Conservation (phyloP, 257 asterid species). For the Solanum virginianum region DNA sequence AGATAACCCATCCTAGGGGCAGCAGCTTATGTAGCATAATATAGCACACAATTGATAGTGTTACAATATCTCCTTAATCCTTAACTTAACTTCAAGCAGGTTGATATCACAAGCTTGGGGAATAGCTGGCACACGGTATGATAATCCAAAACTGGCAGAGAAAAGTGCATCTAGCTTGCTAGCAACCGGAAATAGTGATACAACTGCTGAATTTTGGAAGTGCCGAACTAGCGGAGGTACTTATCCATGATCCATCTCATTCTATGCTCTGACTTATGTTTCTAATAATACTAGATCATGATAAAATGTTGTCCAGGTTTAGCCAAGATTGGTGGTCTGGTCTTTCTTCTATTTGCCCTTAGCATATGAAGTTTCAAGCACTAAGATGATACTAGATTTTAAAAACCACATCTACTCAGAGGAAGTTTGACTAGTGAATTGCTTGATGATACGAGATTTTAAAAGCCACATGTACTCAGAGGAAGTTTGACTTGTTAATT, state of each 20-base stretch:
- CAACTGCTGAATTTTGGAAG: slow-evolving; percentile 51
- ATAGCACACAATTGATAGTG: neutral
- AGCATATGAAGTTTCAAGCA: neutral
- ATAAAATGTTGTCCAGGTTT: neutral
- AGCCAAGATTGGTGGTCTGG: neutral
- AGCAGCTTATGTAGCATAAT: neutral
- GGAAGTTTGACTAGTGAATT: neutral
- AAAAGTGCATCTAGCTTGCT: slow-evolving; percentile 52
- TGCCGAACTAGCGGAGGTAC: slow-evolving; percentile 75
- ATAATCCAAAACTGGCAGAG: slow-evolving; percentile 48
- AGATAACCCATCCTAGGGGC: neutral
- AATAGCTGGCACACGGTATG: slow-evolving; percentile 63
- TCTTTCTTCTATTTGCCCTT: neutral
- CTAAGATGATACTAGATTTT: neutral
- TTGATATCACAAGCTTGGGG: slow-evolving; percentile 77
- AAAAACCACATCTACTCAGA: neutral
- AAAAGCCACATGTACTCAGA: neutral
- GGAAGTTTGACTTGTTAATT: neutral
- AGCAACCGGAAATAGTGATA: slow-evolving; percentile 21
- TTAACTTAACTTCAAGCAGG: slow-evolving; percentile 18
- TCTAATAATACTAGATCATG: neutral
- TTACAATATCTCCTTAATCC: neutral
- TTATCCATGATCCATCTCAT: neutral
- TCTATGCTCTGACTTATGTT: neutral
- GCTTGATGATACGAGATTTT: neutral